A percentile compares a stretch with the other conserved stretches of the same genome.
phyloP scores from a whole-genome alignment of 2,329 filamentous ascomycete species.

The Ceratocystis destructans region DNA sequence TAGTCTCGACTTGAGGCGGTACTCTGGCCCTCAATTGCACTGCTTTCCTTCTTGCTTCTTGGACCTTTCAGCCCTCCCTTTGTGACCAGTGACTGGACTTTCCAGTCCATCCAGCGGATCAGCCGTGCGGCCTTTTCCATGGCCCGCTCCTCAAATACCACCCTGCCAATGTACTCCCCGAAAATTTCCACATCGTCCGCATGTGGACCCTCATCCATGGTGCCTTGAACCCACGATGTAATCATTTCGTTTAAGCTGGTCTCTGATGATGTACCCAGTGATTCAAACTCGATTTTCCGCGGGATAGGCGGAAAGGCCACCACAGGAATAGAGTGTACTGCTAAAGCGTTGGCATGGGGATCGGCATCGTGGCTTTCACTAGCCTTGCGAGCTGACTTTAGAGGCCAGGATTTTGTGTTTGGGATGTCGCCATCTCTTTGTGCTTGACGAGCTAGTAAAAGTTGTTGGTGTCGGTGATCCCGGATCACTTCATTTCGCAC shows the following conservation, averaged over 20 bases:
- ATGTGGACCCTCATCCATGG: conserved; percentile 58
- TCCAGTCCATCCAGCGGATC: conserved; percentile 51
- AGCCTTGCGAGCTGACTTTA: background rate
- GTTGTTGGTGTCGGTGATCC: conserved; percentile 47
- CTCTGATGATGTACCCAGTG: conserved; percentile 30
- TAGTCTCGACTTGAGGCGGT: conserved; percentile 20
- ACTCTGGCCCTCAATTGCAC: conserved; percentile 24
- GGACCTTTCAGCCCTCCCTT: background rate
- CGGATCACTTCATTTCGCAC: conserved; percentile 64
- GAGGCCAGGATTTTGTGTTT: background rate
- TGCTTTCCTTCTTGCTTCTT: conserved; percentile 25
- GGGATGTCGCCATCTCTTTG: background rate
- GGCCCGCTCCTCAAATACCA: conserved; percentile 64
- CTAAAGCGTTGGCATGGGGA: background rate
- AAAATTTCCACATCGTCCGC: conserved; percentile 63
- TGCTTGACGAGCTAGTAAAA: background rate
- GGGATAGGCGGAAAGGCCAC: conserved; percentile 36
- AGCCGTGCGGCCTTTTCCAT: conserved; percentile 59
- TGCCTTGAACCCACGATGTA: conserved; percentile 60
- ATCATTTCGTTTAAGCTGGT: conserved; percentile 60
- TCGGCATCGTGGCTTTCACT: background rate
- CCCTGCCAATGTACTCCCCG: conserved; percentile 54
- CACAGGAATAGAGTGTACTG: background rate
- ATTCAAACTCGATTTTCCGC: conserved; percentile 34
- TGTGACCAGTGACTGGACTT: conserved; percentile 27